Evolutionary conservation across 2,329 filamentous ascomycete genomes (phyloP).

Genomic region (Fonsecaea pugnacius): DNA sequence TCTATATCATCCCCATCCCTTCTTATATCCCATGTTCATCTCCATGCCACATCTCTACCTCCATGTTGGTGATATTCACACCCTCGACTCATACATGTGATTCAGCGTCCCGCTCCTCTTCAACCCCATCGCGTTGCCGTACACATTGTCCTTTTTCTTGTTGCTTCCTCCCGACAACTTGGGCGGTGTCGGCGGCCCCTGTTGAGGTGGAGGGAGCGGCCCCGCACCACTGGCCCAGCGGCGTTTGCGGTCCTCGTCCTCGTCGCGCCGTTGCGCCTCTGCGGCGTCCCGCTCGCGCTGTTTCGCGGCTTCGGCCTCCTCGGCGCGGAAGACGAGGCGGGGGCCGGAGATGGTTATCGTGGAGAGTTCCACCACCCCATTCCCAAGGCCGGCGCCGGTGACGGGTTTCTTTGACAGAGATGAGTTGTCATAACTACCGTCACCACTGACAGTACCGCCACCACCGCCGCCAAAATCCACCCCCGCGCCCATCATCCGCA

Average conservation of each 20-base stretch:
- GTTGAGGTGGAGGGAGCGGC: too few relatives aligned
- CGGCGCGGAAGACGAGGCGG: constrained; percentile 12
- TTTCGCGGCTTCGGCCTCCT: constrained; percentile 13
- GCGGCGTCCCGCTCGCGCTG: constrained; percentile 8
- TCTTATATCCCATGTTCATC: too few relatives aligned
- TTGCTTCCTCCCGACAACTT: too few relatives aligned
- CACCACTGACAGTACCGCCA: constrained; percentile 2
- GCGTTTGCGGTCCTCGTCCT: constrained; percentile 6
- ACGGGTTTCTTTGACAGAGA: background rate
- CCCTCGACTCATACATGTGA: constrained; percentile 33
- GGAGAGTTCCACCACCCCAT: constrained; percentile 16
- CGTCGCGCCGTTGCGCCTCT: background rate
- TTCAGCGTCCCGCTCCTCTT: constrained; percentile 30
- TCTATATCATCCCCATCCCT: too few relatives aligned
- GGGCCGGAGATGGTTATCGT: constrained; percentile 25
- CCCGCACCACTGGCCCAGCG: background rate
- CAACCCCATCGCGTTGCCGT: constrained; percentile 29
- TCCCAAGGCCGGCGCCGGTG: too few relatives aligned
- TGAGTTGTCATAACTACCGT: background rate
- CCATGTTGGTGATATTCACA: too few relatives aligned
- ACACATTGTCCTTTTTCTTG: constrained; percentile 29
- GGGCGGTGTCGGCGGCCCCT: background rate
- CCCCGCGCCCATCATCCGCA: constrained; percentile 20
- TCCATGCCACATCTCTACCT: too few relatives aligned
- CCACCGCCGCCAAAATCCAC: constrained; percentile 29